A percentile compares a stretch with the other conserved stretches of the same genome.
Conservation (phyloP, 2,329 filamentous ascomycete genomes). For the Cercospora beticola region DNA sequence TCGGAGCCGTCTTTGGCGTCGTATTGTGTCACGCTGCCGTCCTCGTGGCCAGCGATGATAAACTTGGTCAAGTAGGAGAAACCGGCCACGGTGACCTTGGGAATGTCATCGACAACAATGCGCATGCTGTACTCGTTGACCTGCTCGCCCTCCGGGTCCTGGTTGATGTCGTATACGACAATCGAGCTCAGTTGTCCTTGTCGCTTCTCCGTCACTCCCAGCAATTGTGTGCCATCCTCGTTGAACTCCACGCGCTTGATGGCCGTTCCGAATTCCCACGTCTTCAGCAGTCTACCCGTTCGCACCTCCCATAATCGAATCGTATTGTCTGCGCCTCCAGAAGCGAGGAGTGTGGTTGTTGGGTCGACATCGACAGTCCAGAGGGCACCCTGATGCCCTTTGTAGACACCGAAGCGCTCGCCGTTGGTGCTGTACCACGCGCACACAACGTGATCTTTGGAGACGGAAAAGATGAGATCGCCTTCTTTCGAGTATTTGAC, state of each 20-base stretch:
- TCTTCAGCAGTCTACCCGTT: conserved; percentile 89
- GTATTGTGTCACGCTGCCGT: conserved; percentile 86
- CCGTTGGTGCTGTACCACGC: conserved; percentile 97
- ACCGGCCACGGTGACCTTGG: conserved; percentile 95
- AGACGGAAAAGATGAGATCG: conserved; percentile 92
- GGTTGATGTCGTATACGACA: conserved; percentile 84
- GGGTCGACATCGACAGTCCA: conserved; percentile 98
- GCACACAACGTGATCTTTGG: conserved; percentile 96
- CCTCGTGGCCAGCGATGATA: conserved; percentile 97
- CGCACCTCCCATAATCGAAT: conserved; percentile 96
- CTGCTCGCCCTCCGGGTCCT: conserved; percentile 80
- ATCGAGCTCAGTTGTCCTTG: conserved; percentile 96
- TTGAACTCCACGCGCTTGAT: conserved; percentile 98
- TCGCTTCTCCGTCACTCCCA: conserved; percentile 97
- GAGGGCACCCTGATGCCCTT: conserved; percentile 94
- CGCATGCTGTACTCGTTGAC: conserved; percentile 76
- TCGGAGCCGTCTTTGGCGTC: conserved; percentile 89
- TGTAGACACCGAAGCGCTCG: conserved; percentile 94
- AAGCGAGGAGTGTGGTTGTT: conserved; percentile 85
- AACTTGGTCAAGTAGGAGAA: conserved; percentile 94
- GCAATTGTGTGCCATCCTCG: conserved; percentile 83
- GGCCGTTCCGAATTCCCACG: conserved; percentile 94
- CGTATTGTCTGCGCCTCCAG: conserved; percentile 96
- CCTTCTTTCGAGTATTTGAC: conserved; percentile 85
- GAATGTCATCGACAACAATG: conserved; percentile 85